A percentile compares a stretch with the other conserved stretches of the same genome.
phyloP scores from a whole-genome alignment of 2,329 filamentous ascomycete genomes.

The Colletotrichum aenigma region DNA sequence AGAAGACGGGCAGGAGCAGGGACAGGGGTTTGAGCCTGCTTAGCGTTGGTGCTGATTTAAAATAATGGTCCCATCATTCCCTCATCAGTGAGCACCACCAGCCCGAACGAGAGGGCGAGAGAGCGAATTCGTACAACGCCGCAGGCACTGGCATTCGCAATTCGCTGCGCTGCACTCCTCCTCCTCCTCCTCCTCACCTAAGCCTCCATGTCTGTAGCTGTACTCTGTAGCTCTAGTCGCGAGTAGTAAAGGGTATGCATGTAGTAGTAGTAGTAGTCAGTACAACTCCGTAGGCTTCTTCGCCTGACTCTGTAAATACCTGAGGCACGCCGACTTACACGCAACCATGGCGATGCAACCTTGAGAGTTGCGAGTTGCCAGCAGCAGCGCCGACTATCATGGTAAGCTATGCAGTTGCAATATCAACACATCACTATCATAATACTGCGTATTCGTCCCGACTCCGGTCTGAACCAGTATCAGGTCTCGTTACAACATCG shows the following conservation, averaged over 20 bases:
- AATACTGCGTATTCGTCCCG: neutral
- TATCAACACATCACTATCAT: neutral
- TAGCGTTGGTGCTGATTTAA: constrained; percentile 16
- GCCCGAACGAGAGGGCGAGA: neutral
- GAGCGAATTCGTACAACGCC: neutral
- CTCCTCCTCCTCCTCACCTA: neutral
- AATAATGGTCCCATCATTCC: constrained; percentile 18
- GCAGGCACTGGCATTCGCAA: neutral
- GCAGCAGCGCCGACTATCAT: neutral
- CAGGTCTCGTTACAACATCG: neutral
- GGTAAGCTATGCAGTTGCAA: neutral
- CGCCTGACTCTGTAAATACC: neutral
- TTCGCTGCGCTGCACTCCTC: neutral
- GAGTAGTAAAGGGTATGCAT: neutral
- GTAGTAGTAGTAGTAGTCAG: neutral
- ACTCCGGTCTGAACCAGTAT: neutral
- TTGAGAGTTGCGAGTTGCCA: constrained; percentile 7
- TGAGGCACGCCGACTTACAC: neutral
- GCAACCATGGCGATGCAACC: neutral
- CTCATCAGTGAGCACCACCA: constrained; percentile 2
- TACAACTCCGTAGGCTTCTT: neutral
- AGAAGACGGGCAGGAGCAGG: neutral
- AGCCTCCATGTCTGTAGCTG: neutral
- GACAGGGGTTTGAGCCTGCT: neutral
- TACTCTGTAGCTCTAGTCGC: neutral